Percentiles rank a stretch among this genome's conserved stretches.
Conservation (phyloP, 331 rosid genomes). For the Acacia concinna region DNA sequence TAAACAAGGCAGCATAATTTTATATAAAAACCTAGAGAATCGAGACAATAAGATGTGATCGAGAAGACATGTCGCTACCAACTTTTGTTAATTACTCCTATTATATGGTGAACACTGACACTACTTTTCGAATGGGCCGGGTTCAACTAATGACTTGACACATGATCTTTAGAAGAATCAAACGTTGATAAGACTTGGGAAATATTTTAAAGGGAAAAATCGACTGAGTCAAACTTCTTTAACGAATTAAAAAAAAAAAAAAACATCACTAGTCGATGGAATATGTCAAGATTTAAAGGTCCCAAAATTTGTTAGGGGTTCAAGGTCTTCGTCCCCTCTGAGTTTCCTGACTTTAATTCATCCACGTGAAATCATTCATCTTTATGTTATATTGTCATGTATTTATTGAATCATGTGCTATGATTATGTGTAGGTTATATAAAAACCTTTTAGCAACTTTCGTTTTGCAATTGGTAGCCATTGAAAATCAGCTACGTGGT, state of each 20-base stretch:
- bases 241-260: neutral
- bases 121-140: neutral
- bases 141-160: neutral
- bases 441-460: too few species aligned
- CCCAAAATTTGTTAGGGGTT: too few species aligned
- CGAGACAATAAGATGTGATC: neutral
- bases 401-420: too few species aligned
- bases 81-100: neutral
- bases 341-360: too few species aligned
- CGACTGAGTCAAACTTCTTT: neutral
- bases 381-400: too few species aligned
- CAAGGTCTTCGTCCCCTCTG: too few species aligned
- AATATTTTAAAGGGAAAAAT: neutral
- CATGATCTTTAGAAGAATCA: neutral
- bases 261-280: neutral
- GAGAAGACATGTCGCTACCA: neutral
- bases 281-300: neutral
- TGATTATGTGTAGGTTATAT: too few species aligned
- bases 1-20: neutral
- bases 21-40: neutral
- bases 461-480: too few species aligned
- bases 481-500: too few species aligned
- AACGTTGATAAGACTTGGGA: neutral
- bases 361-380: too few species aligned
- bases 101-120: neutral